phyloP scores from a whole-genome alignment of 371 early-diverging fungal genomes.

The Saksenaea vasiformis region DNA sequence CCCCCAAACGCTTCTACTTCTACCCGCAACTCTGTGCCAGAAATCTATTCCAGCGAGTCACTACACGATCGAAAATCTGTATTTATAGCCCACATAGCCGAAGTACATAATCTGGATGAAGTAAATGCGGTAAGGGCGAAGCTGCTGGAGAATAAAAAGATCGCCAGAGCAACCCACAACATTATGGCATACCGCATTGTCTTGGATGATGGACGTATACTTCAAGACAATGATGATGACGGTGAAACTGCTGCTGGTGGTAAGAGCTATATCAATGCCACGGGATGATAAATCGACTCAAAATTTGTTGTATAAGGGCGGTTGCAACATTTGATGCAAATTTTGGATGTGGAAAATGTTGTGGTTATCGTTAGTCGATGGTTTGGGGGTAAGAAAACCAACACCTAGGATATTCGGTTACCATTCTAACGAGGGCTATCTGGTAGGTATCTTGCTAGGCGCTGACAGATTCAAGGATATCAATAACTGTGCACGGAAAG shows the following conservation, averaged over 20 bases:
- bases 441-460: constrained; percentile 62
- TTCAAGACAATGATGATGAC: constrained; percentile 82
- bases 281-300: not conserved
- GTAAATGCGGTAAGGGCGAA: constrained; percentile 60
- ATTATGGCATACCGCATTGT: constrained; percentile 87
- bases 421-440: not conserved
- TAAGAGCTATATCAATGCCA: constrained; percentile 13
- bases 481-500: constrained; percentile 77
- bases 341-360: constrained; percentile 72
- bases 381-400: constrained; percentile 76
- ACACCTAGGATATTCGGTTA: not conserved
- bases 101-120: constrained; percentile 59
- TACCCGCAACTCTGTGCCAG: constrained; percentile 27
- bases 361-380: constrained; percentile 88
- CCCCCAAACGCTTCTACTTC: constrained; percentile 6
- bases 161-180: constrained; percentile 89
- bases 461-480: constrained; percentile 92
- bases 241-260: constrained; percentile 83
- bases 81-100: constrained; percentile 84
- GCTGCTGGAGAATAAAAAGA: constrained; percentile 73
- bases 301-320: constrained; percentile 41
- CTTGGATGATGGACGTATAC: constrained; percentile 51
- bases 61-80: constrained; percentile 83
- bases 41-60: constrained; percentile 48
- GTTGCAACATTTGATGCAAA: constrained; percentile 76